A percentile compares a stretch with the other conserved stretches of the same genome.
Evolutionary conservation across 2,329 filamentous ascomycete species (phyloP).

Genomic region (Penicillium sp.): DNA sequence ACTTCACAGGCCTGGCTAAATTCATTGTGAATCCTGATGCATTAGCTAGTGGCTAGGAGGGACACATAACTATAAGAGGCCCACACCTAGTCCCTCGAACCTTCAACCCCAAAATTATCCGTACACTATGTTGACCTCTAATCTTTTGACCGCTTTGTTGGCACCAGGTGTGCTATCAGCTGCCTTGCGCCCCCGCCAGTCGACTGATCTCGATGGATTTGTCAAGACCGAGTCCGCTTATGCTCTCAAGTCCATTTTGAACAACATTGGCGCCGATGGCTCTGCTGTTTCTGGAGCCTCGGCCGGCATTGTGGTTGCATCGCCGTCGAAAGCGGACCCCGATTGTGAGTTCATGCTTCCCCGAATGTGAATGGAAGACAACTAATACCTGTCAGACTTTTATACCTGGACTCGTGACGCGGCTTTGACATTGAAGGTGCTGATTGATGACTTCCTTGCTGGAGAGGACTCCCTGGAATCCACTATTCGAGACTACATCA

Average conservation of each 20-base stretch:
- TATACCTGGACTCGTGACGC: constrained; percentile 3
- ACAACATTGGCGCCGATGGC: neutral
- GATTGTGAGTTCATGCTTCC: neutral
- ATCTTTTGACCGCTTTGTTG: neutral
- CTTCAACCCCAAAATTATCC: neutral
- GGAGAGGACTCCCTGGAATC: neutral
- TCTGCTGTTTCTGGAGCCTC: neutral
- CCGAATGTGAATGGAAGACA: neutral
- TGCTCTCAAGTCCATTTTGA: neutral
- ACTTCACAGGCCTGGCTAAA: neutral
- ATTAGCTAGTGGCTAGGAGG: no score
- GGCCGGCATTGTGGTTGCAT: neutral
- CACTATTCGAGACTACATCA: neutral
- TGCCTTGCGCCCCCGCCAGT: neutral
- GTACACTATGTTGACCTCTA: neutral
- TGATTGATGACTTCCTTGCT: neutral
- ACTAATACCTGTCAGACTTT: neutral
- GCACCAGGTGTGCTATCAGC: constrained; percentile 1
- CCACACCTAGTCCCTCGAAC: no score
- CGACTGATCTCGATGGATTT: neutral
- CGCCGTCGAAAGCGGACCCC: neutral
- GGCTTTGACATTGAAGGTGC: neutral
- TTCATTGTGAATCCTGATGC: no score
- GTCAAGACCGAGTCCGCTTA: neutral
- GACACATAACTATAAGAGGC: no score